These are phyloP conservation scores for Colletotrichum sp. DNA, from an alignment of 2,329 filamentous ascomycete genomes.

Conservation along the genomic window DNA sequence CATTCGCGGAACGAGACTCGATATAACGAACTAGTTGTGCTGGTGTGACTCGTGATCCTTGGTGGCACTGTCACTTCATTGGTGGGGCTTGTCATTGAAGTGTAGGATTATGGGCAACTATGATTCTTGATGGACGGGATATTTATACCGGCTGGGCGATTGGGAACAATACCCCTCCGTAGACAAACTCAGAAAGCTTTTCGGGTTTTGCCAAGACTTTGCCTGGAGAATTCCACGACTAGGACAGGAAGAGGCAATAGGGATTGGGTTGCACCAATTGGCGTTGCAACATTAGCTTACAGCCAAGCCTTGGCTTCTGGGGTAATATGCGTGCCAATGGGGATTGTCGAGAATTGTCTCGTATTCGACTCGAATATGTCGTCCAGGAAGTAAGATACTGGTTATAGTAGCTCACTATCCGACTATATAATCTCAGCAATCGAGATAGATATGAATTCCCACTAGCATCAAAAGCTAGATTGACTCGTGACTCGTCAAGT, in stretches of 20 bases:
- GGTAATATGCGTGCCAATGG: background rate
- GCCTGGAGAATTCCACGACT: background rate
- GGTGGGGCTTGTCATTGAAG: background rate
- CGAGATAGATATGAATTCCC: fast-evolving
- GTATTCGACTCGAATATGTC: background rate
- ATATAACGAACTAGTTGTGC: background rate
- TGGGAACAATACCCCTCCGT: background rate
- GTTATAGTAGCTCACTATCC: fast-evolving
- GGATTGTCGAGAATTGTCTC: background rate
- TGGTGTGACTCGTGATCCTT: background rate
- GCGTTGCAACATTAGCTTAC: fast-evolving
- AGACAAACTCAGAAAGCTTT: background rate
- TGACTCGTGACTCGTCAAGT: background rate
- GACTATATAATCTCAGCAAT: background rate
- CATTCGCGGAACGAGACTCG: background rate
- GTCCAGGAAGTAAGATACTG: fast-evolving
- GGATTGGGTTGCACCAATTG: background rate
- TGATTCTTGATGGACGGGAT: background rate
- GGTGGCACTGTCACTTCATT: background rate
- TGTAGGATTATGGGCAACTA: too few relatives aligned
- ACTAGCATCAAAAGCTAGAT: background rate
- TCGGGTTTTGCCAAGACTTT: background rate
- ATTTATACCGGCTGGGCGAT: background rate
- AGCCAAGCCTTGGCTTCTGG: background rate
- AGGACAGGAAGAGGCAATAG: background rate